Base-by-base conservation (phyloP, 345 rosid species). In the Diplotaxis tenuifolia region DNA sequence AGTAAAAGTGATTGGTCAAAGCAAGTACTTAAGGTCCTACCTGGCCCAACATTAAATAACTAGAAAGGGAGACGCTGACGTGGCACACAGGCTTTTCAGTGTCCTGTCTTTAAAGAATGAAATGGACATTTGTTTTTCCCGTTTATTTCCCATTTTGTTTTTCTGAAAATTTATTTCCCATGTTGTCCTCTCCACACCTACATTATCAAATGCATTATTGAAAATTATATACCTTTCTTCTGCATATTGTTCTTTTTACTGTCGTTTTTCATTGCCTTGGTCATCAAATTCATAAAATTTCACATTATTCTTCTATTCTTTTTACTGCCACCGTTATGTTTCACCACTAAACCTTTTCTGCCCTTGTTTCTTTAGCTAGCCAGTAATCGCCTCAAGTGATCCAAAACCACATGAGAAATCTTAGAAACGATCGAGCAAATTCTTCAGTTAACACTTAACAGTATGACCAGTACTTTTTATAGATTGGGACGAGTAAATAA, bases 31-130 rank as follows among this genome's bases (percentile, higher is more conserved):
- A 14, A 54, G 49, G 59, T 38, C 74, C 79, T 38, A 69, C 59
- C 42, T 75, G 70, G 75, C 75, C 55, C 36, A 69, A 38, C 25
- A 75, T n/a, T 76, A 63, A 61, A 56, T 62, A 63, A 45, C 18
- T 40, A 29, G 27, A 56, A 70, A 63, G 50, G 25, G 28, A 15
- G 70, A 75, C 28, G 66, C 65, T 23, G 75, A 76, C 79, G 71
- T 76, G 80, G 80, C 75, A 71, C 42, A 10, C 71, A 70, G 80
- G 75, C 75, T 70, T 76, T 76, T 76, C 71, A 76, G 75, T 76
- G 80, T 76, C 75, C 75, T 76, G 80, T 70, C 75, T 72, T 58
- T 23, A 70, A 45, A 45, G 54, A 21, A 47, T 10, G 21, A 47
- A 19, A 16, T 47, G 20, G 54, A 47, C 54, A 47, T 47, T 47